Evolutionary conservation across 768 basidiomycete genomes (phyloP), one percentile per base, ranked within the genome.

Genomic region (Suillus subalutaceus): DNA sequence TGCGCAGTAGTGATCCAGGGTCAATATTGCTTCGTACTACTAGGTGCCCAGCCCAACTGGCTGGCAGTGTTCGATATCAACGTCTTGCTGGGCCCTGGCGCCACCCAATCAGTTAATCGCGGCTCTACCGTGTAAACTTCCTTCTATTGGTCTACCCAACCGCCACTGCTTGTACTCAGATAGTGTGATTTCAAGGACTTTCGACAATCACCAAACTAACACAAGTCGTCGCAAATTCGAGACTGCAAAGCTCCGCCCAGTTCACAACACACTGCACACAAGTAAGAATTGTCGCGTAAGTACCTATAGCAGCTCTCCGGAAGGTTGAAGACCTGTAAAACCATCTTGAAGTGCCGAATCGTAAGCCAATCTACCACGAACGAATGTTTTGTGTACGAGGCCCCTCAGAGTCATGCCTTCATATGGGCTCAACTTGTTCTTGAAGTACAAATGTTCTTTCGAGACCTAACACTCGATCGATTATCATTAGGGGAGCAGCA

Each of bases 341-440:
- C 82, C 81, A 23, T 70, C 73, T 58, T 20, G 67, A 60, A 43
- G 59, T 37, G 48, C 59, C 50, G 55, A 67, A 66, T 88, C 84
- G 77, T 92, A 97, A 1, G 90, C 86, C 57, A 91, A 75, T 23
- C 74, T 70, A 4, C 95, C 96, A 6, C 94, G 86, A 26, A 99
- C 79, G 75, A 86, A 94, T 0, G 93, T 94, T 76, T 89, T 81
- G 66, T 86, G 80, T 40, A 96, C 92, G 23, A 80, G 79, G 0
- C 97, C 97, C 16, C 70, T 80, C 56, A 97, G 82, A 20, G 72
- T 82, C 71, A 86, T 80, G 4, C 95, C 96, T 70, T 92, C 86
- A 75, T 96, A 99, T 1, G 97, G 92, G 5, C 93, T 93, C 20
- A 97, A 72, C 78, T 96, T 96, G 80, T 99, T 98, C 83, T 94